Conservation (phyloP, 345 rosid species). For the Euphorbia tirucalli region DNA sequence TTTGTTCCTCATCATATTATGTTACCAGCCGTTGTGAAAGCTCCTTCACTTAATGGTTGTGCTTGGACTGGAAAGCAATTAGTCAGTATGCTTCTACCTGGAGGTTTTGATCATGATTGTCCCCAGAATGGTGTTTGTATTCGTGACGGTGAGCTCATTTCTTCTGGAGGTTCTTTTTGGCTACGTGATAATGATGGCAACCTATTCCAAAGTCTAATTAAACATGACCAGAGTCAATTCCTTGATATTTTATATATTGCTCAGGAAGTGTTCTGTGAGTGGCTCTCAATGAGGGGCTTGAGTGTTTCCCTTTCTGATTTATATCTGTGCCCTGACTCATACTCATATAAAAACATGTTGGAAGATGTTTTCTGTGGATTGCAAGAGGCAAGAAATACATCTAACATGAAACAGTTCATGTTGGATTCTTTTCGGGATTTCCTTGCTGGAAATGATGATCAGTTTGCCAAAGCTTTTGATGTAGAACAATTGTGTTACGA, state of each 20-base stretch:
- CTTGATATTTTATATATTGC: constrained; percentile 64
- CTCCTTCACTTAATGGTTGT: constrained; percentile 35
- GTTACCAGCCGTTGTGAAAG: constrained; percentile 48
- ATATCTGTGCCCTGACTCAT: constrained; percentile 51
- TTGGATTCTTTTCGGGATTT: constrained; percentile 58
- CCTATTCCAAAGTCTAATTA: constrained; percentile 62
- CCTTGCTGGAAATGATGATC: constrained; percentile 42
- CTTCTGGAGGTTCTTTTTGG: constrained; percentile 71
- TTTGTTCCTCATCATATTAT: constrained; percentile 43
- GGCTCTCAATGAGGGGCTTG: constrained; percentile 73
- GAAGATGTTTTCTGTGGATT: constrained; percentile 63
- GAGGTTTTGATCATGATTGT: constrained; percentile 50
- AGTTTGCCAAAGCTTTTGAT: constrained; percentile 35
- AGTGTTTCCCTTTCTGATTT: constrained; percentile 84
- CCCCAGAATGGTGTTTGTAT: constrained; percentile 45
- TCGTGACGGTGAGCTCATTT: constrained; percentile 57
- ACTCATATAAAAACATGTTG: constrained; percentile 53
- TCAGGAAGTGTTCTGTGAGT: constrained; percentile 86
- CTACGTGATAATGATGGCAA: constrained; percentile 68
- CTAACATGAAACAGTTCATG: constrained; percentile 71
- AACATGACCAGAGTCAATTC: constrained; percentile 38
- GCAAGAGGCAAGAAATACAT: constrained; percentile 59
- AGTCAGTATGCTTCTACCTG: constrained; percentile 75
- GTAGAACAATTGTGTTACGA: constrained; percentile 45
- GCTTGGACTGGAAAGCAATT: constrained; percentile 88